These are phyloP conservation scores for Insectozyma bohioensis DNA, from an alignment of 1,139 yeast genomes.

Conservation along the genomic window DNA sequence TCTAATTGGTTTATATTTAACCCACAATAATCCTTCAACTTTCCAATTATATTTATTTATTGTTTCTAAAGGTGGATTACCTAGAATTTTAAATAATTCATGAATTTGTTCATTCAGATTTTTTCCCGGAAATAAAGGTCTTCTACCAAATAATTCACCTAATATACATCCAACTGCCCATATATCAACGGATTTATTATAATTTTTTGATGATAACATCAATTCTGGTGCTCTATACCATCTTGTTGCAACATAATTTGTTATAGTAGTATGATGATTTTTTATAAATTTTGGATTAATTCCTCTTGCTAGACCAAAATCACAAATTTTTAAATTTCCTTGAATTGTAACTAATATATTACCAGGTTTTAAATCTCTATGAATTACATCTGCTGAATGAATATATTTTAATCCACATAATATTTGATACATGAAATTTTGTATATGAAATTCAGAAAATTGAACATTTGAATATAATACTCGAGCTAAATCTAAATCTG, in stretches of 20 bases:
- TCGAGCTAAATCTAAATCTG: conserved; percentile 75
- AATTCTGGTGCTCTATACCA: conserved; percentile 97
- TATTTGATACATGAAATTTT: conserved; percentile 73
- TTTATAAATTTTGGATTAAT: conserved; percentile 43
- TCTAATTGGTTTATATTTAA: conserved; percentile 26
- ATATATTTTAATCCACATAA: conserved; percentile 79
- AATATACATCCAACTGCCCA: conserved; percentile 86
- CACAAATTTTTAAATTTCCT: conserved; percentile 78
- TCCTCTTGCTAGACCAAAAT: conserved; percentile 87
- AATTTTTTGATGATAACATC: conserved; percentile 57
- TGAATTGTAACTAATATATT: conserved; percentile 71
- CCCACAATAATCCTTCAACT: conserved; percentile 14
- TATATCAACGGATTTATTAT: conserved; percentile 64
- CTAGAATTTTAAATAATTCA: conserved; percentile 63
- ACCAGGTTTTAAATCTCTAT: conserved; percentile 84
- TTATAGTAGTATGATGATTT: conserved; percentile 44
- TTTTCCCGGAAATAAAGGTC: conserved; percentile 70
- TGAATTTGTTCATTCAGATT: conserved; percentile 63
- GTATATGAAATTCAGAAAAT: conserved; percentile 81
- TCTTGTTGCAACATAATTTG: conserved; percentile 89
- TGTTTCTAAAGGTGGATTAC: conserved; percentile 53
- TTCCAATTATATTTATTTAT: conserved; percentile 32
- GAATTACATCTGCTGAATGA: conserved; percentile 83
- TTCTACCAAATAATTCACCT: conserved; percentile 71
- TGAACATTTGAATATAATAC: conserved; percentile 77